These are phyloP conservation scores for Pseudocercospora fuligena DNA, from an alignment of 2,329 filamentous ascomycete species.

Conservation along the genomic window DNA sequence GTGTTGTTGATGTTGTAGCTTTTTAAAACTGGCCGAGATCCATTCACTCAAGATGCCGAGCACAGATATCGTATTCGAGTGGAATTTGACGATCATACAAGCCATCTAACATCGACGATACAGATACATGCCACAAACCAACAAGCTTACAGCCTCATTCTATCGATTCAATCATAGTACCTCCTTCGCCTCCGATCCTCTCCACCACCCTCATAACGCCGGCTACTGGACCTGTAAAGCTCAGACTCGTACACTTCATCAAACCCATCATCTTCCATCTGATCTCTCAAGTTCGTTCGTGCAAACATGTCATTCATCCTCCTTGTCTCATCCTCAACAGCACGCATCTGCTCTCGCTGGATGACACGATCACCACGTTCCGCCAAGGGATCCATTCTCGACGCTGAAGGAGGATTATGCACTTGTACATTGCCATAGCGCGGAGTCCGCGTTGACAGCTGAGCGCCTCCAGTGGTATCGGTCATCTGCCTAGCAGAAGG, in stretches of 20 bases:
- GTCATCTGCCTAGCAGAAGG: conserved; percentile 19
- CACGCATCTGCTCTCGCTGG: conserved; percentile 15
- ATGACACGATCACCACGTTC: conserved; percentile 20
- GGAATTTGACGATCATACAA: background rate
- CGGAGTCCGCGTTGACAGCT: conserved; percentile 10
- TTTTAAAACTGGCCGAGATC: no score
- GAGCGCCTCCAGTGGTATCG: conserved; percentile 7
- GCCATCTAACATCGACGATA: background rate
- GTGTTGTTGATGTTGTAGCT: no score
- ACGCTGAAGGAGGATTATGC: conserved; percentile 5
- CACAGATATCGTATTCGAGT: no score
- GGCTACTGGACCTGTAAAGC: background rate
- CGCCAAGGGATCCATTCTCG: conserved; percentile 12
- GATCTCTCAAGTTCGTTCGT: background rate
- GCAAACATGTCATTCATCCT: conserved; percentile 2
- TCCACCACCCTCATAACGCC: background rate
- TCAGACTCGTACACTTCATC: background rate
- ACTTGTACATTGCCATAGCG: conserved; percentile 20
- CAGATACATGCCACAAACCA: background rate
- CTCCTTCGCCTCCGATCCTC: background rate
- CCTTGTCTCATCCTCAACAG: background rate
- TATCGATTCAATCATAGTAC: background rate
- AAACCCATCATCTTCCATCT: background rate
- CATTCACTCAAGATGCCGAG: no score
- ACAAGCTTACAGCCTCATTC: no score